Conservation (phyloP, 805 yeast species). For the Vanderwaltozyma verrucispora region DNA sequence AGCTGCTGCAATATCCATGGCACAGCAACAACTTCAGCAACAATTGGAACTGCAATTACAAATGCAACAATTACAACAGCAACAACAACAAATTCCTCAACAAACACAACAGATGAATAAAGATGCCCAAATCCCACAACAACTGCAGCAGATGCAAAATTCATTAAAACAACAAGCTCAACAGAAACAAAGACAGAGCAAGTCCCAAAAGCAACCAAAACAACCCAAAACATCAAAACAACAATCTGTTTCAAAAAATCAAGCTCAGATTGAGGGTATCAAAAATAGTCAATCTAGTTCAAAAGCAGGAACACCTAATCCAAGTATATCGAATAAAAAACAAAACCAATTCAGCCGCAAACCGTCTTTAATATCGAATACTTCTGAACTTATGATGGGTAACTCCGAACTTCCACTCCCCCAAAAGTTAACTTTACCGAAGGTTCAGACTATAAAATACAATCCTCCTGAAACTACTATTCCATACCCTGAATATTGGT, state of each 20-base stretch:
- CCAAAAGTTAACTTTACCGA: constrained; percentile 20
- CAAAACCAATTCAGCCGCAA: not conserved
- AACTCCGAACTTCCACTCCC: constrained; percentile 16
- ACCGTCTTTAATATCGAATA: constrained; percentile 7
- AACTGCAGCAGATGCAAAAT: constrained; percentile 1
- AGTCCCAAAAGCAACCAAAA: no score
- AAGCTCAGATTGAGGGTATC: no score
- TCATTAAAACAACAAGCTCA: constrained; percentile 3
- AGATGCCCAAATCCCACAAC: constrained; percentile 6
- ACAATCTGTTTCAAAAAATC: no score
- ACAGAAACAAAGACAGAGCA: not conserved
- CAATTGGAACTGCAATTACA: constrained; percentile 15
- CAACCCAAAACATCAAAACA: not conserved
- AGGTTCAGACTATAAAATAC: constrained; percentile 21
- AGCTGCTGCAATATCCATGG: constrained; percentile 21
- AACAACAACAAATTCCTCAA: constrained; percentile 4
- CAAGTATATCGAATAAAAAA: no score
- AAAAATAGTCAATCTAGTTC: not conserved
- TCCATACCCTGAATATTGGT: constrained; percentile 40
- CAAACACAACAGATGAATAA: constrained; percentile 2
- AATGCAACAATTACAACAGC: constrained; percentile 6
- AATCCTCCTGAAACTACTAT: constrained; percentile 31
- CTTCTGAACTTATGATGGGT: not conserved
- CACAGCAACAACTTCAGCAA: constrained; percentile 24
- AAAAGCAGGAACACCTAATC: not conserved